Base-by-base conservation (phyloP, 2,329 filamentous ascomycete species). In the Colletotrichum somersetense region DNA sequence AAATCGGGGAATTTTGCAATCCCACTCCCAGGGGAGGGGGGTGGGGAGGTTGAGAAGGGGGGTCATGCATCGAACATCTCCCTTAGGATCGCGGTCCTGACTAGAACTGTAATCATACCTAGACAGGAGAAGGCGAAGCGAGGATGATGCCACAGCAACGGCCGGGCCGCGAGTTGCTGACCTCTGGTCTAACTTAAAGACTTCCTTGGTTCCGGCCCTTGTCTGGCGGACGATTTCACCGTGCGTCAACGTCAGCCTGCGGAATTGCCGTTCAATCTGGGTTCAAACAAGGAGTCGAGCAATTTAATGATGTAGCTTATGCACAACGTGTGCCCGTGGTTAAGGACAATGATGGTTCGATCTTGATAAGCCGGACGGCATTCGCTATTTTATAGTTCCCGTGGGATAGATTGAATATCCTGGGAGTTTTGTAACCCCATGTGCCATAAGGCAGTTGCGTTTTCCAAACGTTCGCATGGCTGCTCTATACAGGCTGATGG, bases 1-100 rank as follows among this genome's bases (percentile, higher is more conserved):
- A n/a, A 35, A 26, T 68, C 65, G 68, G 68, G 68, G 65, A 68
- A 68, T 71, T 71, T 59, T 30, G 30, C 30, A 30, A 30, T 30
- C 30, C 64, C 14, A 46, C 59, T 68, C 50, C 67, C 52, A 55
- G 12, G 5, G 44, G 44, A 16, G 16, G 16, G 16, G 7, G 12
- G 30, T 30, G 18, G 50, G 52, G 38, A 40, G 38, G 30, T 30
- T 4, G 30, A 30, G 30, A 30, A 40, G 38, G 38, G 38, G 44
- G 52, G 26, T 52, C 26, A 33, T 40, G 48, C 65, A 68, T 71
- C 68, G 68, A 71, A 35, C 48, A 30, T 58, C 38, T 67, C 65
- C 68, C 65, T 23, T 33, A 20, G 46, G 20, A 62, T 67, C 57
- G 57, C 23, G 1, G 2, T 11, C 38, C 18, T 3, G 5, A 1